Conservation (phyloP, 495 filamentous ascomycete genomes). For the Neurospora discreta region DNA sequence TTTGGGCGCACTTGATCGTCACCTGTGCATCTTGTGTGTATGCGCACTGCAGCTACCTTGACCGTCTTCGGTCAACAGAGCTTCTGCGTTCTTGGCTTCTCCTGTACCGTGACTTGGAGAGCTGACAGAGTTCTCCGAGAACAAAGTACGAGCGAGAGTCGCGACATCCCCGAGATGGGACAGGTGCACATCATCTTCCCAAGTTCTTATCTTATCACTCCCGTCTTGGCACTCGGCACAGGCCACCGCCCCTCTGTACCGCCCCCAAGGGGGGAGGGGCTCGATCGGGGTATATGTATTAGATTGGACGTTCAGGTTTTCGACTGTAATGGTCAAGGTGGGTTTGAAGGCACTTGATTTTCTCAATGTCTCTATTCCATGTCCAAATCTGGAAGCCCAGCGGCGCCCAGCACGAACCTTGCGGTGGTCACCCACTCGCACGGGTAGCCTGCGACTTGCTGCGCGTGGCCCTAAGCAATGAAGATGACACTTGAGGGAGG, state of each 20-base stretch:
- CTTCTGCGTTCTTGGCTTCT: not conserved
- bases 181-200: not conserved
- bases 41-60: not conserved
- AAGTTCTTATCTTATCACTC: not conserved
- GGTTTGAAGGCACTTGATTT: constrained; percentile 37
- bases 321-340: constrained; percentile 41
- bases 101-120: not conserved
- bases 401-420: constrained; percentile 42
- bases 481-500: constrained; percentile 39
- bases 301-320: not conserved
- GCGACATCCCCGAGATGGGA: not conserved
- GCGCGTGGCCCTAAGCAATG: constrained; percentile 37
- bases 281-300: constrained; percentile 13
- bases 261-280: not conserved
- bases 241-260: not conserved
- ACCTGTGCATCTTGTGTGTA: not conserved
- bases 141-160: not conserved
- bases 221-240: not conserved
- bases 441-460: constrained; percentile 38
- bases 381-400: constrained; percentile 34
- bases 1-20: not conserved
- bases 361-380: constrained; percentile 31
- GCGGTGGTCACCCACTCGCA: constrained; percentile 40
- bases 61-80: not conserved
- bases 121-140: not conserved